These are phyloP conservation scores for Cutaneotrichosporon cutaneum DNA, from an alignment of 1,284 basidiomycete genomes.

Conservation along the genomic window DNA sequence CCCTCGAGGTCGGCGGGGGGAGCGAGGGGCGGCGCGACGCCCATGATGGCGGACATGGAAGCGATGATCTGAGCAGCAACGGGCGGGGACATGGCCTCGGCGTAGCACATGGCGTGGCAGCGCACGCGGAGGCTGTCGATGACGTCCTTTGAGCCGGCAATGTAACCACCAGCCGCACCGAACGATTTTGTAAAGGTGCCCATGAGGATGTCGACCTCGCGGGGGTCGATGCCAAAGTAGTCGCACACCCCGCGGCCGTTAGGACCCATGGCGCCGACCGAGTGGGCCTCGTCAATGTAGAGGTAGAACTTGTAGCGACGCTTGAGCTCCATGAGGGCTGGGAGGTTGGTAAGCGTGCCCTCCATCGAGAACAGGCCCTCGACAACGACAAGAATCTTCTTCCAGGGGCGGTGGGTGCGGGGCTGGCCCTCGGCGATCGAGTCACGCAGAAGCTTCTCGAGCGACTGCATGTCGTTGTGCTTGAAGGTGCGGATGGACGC, in stretches of 20 bases:
- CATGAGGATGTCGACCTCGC: conserved; percentile 89
- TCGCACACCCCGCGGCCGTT: conserved; percentile 92
- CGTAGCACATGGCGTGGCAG: conserved; percentile 83
- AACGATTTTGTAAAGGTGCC: conserved; percentile 99
- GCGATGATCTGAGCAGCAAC: conserved; percentile 89
- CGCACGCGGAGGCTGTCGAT: conserved; percentile 78
- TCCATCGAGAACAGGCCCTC: conserved; percentile 99
- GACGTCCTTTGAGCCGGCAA: conserved; percentile 76
- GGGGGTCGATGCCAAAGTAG: conserved; percentile 86
- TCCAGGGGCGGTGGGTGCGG: conserved; percentile 96
- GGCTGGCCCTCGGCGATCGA: conserved; percentile 96
- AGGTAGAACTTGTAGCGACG: conserved; percentile 98
- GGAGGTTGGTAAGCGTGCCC: conserved; percentile 85
- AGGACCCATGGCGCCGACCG: conserved; percentile 91
- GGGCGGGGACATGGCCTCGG: conserved; percentile 86
- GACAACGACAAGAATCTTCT: conserved; percentile 93
- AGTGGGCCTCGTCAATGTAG: conserved; percentile 96
- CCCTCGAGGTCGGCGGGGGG: conserved; percentile 34
- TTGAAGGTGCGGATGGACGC: conserved; percentile 92
- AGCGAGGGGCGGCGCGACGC: conserved; percentile 62
- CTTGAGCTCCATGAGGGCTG: conserved; percentile 81
- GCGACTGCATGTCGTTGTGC: conserved; percentile 87
- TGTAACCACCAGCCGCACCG: conserved; percentile 94
- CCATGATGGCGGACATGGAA: conserved; percentile 97
- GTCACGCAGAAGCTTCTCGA: conserved; percentile 82